Evolutionary conservation across 257 asterid species (phyloP).

Genomic region (Linaria vulgaris): DNA sequence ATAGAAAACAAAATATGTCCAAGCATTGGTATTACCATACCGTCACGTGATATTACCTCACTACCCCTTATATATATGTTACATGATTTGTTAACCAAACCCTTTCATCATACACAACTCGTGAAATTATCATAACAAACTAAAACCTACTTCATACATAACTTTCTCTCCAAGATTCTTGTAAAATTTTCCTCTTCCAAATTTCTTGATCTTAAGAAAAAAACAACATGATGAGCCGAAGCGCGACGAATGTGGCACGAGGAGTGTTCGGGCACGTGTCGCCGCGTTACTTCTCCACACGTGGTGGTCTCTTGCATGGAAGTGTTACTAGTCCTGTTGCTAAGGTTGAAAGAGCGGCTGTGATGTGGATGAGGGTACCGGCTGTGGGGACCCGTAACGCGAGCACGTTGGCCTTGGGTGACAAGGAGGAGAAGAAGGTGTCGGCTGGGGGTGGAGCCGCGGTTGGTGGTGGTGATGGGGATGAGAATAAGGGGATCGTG

Average conservation of each 20-base stretch:
- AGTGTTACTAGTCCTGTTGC: slow-evolving; percentile 19
- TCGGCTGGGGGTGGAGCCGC: slow-evolving; percentile 19
- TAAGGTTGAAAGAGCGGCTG: slow-evolving; percentile 20
- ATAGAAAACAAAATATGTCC: slow-evolving; percentile 11
- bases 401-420: slow-evolving; percentile 55
- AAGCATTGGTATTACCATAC: too few species aligned
- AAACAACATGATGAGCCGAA: slow-evolving; percentile 51
- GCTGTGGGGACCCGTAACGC: slow-evolving; percentile 30
- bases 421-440: slow-evolving; percentile 34
- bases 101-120: too few species aligned
- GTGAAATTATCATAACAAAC: neutral
- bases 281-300: slow-evolving; percentile 47
- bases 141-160: neutral
- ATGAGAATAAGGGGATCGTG: slow-evolving; percentile 27
- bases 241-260: slow-evolving; percentile 41
- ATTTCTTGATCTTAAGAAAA: too few species aligned
- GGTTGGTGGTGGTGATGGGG: slow-evolving; percentile 26
- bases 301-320: slow-evolving; percentile 7
- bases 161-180: slow-evolving; percentile 37
- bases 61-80: slow-evolving; percentile 26
- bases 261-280: slow-evolving; percentile 33
- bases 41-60: slow-evolving; percentile 26
- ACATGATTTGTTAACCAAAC: neutral
- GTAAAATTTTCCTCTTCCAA: neutral
- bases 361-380: slow-evolving; percentile 35